Evolutionary conservation across 495 filamentous ascomycete genomes (phyloP).

Genomic region (Tuber brumale): DNA sequence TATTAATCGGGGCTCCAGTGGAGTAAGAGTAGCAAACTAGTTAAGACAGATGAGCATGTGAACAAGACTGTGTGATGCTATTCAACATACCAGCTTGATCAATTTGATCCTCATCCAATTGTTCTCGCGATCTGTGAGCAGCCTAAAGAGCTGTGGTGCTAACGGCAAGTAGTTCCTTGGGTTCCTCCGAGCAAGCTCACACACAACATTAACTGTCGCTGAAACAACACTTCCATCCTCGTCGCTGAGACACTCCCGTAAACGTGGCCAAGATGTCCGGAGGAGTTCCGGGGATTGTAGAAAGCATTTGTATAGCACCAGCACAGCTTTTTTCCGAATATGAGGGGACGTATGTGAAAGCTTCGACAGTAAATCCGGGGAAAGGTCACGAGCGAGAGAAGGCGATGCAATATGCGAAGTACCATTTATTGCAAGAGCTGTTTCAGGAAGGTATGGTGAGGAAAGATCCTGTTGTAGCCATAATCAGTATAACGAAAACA

Average conservation of each 20-base stretch:
- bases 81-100: slow-evolving; percentile 76
- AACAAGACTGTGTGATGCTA: neutral
- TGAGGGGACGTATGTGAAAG: slow-evolving; percentile 73
- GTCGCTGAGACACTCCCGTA: slow-evolving; percentile 90
- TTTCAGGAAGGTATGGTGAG: slow-evolving; percentile 63
- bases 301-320: slow-evolving; percentile 84
- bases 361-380: slow-evolving; percentile 77
- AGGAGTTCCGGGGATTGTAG: slow-evolving; percentile 92
- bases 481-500: slow-evolving; percentile 10
- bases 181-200: slow-evolving; percentile 88
- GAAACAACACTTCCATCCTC: slow-evolving; percentile 89
- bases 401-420: slow-evolving; percentile 88
- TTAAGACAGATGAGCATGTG: slow-evolving; percentile 12
- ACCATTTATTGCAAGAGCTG: slow-evolving; percentile 76
- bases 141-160: slow-evolving; percentile 82
- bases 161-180: slow-evolving; percentile 89
- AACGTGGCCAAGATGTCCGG: slow-evolving; percentile 88
- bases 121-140: slow-evolving; percentile 86
- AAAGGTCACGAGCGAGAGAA: slow-evolving; percentile 78
- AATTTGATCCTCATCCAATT: slow-evolving; percentile 99
- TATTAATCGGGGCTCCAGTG: slow-evolving; percentile 81
- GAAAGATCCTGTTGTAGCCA: slow-evolving; percentile 60
- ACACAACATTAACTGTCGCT: slow-evolving; percentile 92
- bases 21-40: slow-evolving; percentile 90
- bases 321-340: slow-evolving; percentile 89